Base-by-base conservation (phyloP, 225 moss, liverwort and hornwort species). In the Pleurozium schreberi region DNA sequence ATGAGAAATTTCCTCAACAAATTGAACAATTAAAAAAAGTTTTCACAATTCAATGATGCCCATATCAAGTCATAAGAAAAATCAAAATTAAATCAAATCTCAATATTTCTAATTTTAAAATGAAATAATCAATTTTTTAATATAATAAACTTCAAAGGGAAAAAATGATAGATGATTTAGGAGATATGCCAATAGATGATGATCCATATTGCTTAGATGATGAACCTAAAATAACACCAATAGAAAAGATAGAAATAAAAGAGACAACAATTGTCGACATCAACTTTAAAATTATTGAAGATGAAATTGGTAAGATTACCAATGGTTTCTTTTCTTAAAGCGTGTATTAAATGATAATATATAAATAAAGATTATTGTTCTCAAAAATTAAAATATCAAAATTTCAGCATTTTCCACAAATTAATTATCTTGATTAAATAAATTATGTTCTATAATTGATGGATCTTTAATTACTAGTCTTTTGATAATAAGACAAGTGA, bases 141-240 rank as follows among this genome's bases (percentile, higher is more conserved):
- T 47, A 23, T 17, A 82, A 34, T 15, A 82, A 45, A 0, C 10
- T 23, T 43, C 4, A 23, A 47, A 2, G 0, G 2, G 6, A 0
- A 82, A 82, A 7, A 45, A 82, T 82, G 82, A 47, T 47, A 61
- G 16, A 82, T 47, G 82, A 33, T 23, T 23, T 47, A 16, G 34
- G 4, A 1, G 22, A 90, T 75, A 12, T 30, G 6, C 6, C 8
- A 75, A 27, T 81, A 55, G 79, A 92, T 81, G 92, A 92, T 84
- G 92, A 92, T 87, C 92, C 92, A 23, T 92, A 90, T 90, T 87
- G 62, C 30, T 89, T 92, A 30, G 89, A 92, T 5, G 76, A 92
- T 49, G 84, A 92, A 49, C 87, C 90, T 18, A 81, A 81, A 80
- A 57, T 49, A 75, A 45, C 3, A 36, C 42, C 11, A 61, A 20